Percentiles rank a stretch among this genome's conserved stretches.
These are phyloP conservation scores for Papilionanthe hybrid DNA, from an alignment of 116 monocot genomes.

Conservation along the genomic window DNA sequence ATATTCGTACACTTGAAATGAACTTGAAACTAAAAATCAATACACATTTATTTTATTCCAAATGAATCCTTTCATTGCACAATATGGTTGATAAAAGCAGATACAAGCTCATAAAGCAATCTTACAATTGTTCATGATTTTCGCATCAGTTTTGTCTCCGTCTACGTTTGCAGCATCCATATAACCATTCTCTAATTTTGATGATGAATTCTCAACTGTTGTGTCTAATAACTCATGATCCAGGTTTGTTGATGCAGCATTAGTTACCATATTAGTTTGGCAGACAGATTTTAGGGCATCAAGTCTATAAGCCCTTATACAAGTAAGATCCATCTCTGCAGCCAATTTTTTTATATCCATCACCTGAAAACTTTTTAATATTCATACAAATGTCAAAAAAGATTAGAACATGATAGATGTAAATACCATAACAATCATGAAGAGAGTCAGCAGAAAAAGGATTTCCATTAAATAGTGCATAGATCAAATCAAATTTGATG, in stretches of 20 bases:
- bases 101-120: neutral
- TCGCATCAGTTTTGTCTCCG: slow-evolving; percentile 6
- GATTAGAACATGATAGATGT: neutral
- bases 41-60: too few relatives aligned
- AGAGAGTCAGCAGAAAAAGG: neutral
- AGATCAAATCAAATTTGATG: neutral
- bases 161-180: neutral
- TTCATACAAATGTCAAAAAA: slow-evolving; percentile 2
- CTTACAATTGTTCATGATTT: neutral
- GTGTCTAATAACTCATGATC: slow-evolving; percentile 13
- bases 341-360: slow-evolving; percentile 73
- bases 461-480: neutral
- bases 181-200: slow-evolving; percentile 3
- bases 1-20: neutral
- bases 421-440: slow-evolving; percentile 6
- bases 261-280: slow-evolving; percentile 8
- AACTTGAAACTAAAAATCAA: neutral
- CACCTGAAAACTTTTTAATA: slow-evolving; percentile 55
- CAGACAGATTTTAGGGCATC: slow-evolving; percentile 83
- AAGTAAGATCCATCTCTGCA: slow-evolving; percentile 89
- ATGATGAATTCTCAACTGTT: slow-evolving; percentile 7
- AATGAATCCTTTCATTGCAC: neutral
- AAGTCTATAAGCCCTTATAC: slow-evolving; percentile 75
- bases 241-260: slow-evolving; percentile 6
- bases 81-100: neutral